Evolutionary conservation across 148 eudicot species (phyloP).

Genomic region (Rhododendron kiyosumense): DNA sequence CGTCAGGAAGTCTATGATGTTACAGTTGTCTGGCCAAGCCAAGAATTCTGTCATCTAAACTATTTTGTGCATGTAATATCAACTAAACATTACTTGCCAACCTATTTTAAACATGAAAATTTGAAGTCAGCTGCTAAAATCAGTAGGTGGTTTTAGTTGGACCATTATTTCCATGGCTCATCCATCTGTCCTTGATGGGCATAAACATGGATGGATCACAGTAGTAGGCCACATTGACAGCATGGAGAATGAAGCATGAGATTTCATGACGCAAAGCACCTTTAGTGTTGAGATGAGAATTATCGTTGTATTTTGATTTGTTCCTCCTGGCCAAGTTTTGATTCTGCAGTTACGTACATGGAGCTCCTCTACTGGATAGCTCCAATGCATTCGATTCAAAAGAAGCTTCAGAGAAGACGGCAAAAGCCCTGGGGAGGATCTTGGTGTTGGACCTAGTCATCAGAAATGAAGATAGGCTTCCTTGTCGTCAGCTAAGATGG

Average conservation of each 20-base stretch:
- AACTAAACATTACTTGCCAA: neutral
- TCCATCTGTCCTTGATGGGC: neutral
- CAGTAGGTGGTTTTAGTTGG: neutral
- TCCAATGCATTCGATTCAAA: slow-evolving; percentile 59
- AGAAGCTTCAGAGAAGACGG: slow-evolving; percentile 70
- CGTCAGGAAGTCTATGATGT: neutral
- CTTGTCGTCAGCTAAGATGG: slow-evolving; percentile 90
- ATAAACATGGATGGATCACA: neutral
- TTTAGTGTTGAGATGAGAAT: neutral
- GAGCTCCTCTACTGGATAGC: slow-evolving; percentile 87
- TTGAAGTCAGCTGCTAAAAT: neutral
- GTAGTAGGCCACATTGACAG: neutral
- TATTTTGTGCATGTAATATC: neutral
- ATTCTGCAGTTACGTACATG: slow-evolving; percentile 83
- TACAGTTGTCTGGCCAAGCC: neutral
- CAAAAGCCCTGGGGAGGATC: slow-evolving; percentile 86
- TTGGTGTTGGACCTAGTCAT: slow-evolving; percentile 90
- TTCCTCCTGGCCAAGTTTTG: slow-evolving; percentile 1
- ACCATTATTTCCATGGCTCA: neutral
- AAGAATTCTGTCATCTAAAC: neutral
- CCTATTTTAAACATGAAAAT: neutral
- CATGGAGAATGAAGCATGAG: slow-evolving; percentile 5
- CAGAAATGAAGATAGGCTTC: slow-evolving; percentile 97
- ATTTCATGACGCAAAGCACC: slow-evolving; percentile 6
- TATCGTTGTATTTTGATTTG: neutral